Evolutionary conservation across 108 stramenopile species (phyloP), one percentile per base, ranked within the genome.

Genomic region (Skeletonema potamos): DNA sequence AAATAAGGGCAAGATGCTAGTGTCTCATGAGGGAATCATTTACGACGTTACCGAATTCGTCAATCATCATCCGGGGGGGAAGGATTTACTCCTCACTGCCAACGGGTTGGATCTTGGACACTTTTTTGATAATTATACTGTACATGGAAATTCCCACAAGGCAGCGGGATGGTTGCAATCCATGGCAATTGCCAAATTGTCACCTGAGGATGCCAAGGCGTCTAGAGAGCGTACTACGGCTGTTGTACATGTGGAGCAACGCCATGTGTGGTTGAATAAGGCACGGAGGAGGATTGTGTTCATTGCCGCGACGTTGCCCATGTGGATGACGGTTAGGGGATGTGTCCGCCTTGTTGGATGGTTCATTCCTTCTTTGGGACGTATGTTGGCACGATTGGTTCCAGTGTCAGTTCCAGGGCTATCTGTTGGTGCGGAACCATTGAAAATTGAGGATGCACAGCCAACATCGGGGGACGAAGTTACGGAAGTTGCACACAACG

Each of bases 11-110:
- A 54, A 32, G 1, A 69, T 75, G 33, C 75, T 83, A 32, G 77
- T 74, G 0, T 70, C 70, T 6, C 64, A 83, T 63, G 70, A 80
- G 3, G 87, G 87, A 4, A 85, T 85, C 29, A 61, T 87, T 18
- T 87, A 85, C 58, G 87, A 87, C 72, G 70, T 87, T 18, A 85
- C 87, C 33, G 71, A 77, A 57, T 87, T 85, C 58, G 57, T 60
- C 46, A 36, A 62, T 27, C 58, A 68, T 29, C 87, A 87, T 62
- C 87, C 87, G 22, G 87, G 83, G 4, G 87, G 87, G 4, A 60
- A 62, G 18, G 74, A 81, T 28, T 37, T 85, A 26, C 37, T 81
- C 57, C 24, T 76, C 27, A 78, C 71, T 15, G 65, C 75, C 11
- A 54, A 55, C 20, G 87, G 87, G 15, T 17, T 78, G 34, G 87